A percentile compares a stretch with the other conserved stretches of the same genome.
Evolutionary conservation across 495 filamentous ascomycete genomes (phyloP).

Genomic region (Penicillium crystallinum): DNA sequence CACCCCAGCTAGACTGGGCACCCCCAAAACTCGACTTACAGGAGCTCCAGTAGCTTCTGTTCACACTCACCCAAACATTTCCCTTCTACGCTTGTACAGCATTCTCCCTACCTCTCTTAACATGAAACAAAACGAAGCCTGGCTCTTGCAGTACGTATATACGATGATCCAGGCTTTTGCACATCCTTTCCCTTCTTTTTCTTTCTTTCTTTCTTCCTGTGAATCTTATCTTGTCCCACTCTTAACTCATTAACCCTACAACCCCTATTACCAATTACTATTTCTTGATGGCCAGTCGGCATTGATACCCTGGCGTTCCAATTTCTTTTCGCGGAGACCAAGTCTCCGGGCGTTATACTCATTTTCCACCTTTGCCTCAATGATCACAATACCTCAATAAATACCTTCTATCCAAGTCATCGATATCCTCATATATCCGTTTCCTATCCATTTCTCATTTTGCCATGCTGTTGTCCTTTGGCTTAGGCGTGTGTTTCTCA

Average conservation of each 20-base stretch:
- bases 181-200: background rate
- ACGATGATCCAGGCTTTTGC: background rate
- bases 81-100: conserved; percentile 9
- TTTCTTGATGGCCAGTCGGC: background rate
- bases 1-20: conserved; percentile 40
- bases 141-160: conserved; percentile 6
- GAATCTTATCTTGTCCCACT: background rate
- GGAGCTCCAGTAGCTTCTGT: conserved; percentile 24
- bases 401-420: background rate
- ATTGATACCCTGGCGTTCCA: conserved; percentile 8
- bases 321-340: background rate
- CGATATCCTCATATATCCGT: background rate
- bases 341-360: conserved; percentile 9
- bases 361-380: background rate
- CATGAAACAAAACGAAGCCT: background rate
- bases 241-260: background rate
- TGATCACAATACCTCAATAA: background rate
- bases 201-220: background rate
- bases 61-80: background rate
- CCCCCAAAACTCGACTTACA: conserved; percentile 39
- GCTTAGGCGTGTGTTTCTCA: background rate
- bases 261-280: background rate
- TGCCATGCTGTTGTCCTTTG: background rate
- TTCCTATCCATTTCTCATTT: background rate
- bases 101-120: background rate